A percentile compares a stretch with the other conserved stretches of the same genome.
These are phyloP conservation scores for Carallia brachiata DNA, from an alignment of 345 rosid species.

Conservation along the genomic window DNA sequence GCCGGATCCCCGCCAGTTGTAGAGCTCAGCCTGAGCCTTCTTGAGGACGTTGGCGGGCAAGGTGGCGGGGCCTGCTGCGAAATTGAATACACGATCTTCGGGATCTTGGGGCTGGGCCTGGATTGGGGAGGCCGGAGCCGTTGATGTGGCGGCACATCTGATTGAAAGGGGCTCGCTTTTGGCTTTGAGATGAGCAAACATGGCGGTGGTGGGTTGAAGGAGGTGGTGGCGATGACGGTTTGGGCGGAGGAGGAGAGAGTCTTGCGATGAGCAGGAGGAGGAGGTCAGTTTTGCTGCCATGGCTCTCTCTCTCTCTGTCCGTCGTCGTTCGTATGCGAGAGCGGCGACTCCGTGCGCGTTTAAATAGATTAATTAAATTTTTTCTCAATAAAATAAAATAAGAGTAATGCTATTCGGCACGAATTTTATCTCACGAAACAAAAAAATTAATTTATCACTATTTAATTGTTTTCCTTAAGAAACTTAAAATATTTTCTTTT, in stretches of 20 bases:
- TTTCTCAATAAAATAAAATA: too few relatives aligned
- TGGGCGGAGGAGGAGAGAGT: slow-evolving; percentile 23
- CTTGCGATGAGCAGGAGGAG: slow-evolving; percentile 7
- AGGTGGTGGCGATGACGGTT: slow-evolving; percentile 14
- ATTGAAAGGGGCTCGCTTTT: slow-evolving; percentile 35
- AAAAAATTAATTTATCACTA: too few relatives aligned
- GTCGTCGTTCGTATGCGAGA: background rate
- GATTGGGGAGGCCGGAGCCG: slow-evolving; percentile 22
- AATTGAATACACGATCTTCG: slow-evolving; percentile 62
- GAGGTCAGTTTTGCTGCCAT: slow-evolving; percentile 18
- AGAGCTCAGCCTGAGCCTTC: slow-evolving; percentile 82
- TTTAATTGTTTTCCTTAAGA: too few relatives aligned
- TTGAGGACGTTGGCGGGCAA: slow-evolving; percentile 73
- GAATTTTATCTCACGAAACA: too few relatives aligned
- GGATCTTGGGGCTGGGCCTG: slow-evolving; percentile 29
- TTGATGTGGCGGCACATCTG: slow-evolving; percentile 41
- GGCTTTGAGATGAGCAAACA: slow-evolving; percentile 13
- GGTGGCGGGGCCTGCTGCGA: slow-evolving; percentile 92
- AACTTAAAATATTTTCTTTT: too few relatives aligned
- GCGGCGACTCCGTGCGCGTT: too few relatives aligned
- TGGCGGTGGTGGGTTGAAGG: slow-evolving; percentile 7
- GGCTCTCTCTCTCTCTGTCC: too few relatives aligned
- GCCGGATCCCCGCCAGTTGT: slow-evolving; percentile 86
- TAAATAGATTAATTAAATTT: too few relatives aligned
- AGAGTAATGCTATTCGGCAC: too few relatives aligned